Evolutionary conservation across 2,329 filamentous ascomycete genomes (phyloP), one percentile per base, ranked within the genome.

Genomic region (Plenodomus tracheiphilus): DNA sequence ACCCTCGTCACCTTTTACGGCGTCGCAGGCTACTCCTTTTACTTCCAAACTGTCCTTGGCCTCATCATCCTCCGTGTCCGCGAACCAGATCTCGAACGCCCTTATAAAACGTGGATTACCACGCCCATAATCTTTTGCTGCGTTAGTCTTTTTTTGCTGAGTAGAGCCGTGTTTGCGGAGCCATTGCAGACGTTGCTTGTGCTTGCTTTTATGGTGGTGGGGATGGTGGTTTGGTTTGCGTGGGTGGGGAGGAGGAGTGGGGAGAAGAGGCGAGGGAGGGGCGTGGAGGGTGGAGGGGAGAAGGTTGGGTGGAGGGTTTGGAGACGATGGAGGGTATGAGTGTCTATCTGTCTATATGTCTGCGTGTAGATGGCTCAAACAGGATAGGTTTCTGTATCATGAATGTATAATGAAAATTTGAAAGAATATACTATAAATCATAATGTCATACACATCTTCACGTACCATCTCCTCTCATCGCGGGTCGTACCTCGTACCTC

Each of bases 61-160:
- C 80, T 99, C 41, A 97, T 99, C 53, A 83, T 99, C 43, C 79
- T 99, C 47, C 82, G 94, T 22, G 90, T 97, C 22, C 83, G 83
- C 54, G 94, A 99, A 72, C 94, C 94, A 3, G 80, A 86, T 54
- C 81, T 99, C 39, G 91, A 97, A 71, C 78, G 94, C 20, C 93
- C 94, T 0, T 99, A 99, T 74, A 87, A 85, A 70, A 96, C 92
- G 2, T 99, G 93, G 94, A 96, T 99, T 66, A 88, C 87, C 1
- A 99, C 94, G 2, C 94, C 94, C 10, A 93, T 99, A 58, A 93
- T 97, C 47, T 99, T 99, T 71, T 99, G 94, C 81, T 99, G 94
- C 68, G 94, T 99, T 34, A 96, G 90, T 69, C 73, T 99, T 57
- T 99, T 99, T 69, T 74, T 99, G 57, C 82, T 99, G 36, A 92